These are phyloP conservation scores for Citrus medica DNA, from an alignment of 345 rosid genomes.

Conservation along the genomic window DNA sequence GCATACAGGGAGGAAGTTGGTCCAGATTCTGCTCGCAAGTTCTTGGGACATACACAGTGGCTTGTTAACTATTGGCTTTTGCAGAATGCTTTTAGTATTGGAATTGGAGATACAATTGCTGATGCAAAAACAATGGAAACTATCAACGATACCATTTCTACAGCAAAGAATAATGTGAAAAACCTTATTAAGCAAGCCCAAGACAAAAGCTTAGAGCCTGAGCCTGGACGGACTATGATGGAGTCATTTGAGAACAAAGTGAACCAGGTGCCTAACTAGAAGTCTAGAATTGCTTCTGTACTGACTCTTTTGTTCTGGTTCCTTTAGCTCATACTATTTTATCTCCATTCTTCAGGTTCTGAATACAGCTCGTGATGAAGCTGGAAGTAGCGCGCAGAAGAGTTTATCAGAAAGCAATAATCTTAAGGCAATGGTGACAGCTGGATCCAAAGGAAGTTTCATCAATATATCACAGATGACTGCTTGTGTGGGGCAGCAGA, in stretches of 20 bases:
- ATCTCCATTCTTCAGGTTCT: slow-evolving; percentile 47
- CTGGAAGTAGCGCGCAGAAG: slow-evolving; percentile 94
- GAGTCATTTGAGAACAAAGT: slow-evolving; percentile 98
- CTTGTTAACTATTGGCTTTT: slow-evolving; percentile 99
- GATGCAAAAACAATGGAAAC: slow-evolving; percentile 93
- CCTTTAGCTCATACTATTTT: background rate
- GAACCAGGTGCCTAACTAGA: slow-evolving; percentile 56
- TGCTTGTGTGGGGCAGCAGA: slow-evolving; percentile 99
- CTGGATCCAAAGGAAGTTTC: slow-evolving; percentile 99
- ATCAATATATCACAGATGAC: slow-evolving; percentile 99
- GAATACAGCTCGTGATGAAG: slow-evolving; percentile 99
- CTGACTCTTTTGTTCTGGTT: background rate
- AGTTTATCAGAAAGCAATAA: slow-evolving; percentile 97
- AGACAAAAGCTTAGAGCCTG: slow-evolving; percentile 75
- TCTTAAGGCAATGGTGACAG: slow-evolving; percentile 99
- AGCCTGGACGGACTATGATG: slow-evolving; percentile 95
- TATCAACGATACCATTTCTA: slow-evolving; percentile 81
- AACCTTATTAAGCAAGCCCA: slow-evolving; percentile 62
- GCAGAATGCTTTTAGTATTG: slow-evolving; percentile 93
- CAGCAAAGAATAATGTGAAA: slow-evolving; percentile 85
- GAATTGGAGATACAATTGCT: slow-evolving; percentile 98
- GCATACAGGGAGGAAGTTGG: slow-evolving; percentile 94
- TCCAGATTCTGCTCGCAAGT: slow-evolving; percentile 98
- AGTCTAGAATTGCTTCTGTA: background rate
- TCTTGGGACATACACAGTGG: slow-evolving; percentile 99